Evolutionary conservation across 2,329 filamentous ascomycete genomes (phyloP).

Genomic region (Pseudopithomyces chartarum): DNA sequence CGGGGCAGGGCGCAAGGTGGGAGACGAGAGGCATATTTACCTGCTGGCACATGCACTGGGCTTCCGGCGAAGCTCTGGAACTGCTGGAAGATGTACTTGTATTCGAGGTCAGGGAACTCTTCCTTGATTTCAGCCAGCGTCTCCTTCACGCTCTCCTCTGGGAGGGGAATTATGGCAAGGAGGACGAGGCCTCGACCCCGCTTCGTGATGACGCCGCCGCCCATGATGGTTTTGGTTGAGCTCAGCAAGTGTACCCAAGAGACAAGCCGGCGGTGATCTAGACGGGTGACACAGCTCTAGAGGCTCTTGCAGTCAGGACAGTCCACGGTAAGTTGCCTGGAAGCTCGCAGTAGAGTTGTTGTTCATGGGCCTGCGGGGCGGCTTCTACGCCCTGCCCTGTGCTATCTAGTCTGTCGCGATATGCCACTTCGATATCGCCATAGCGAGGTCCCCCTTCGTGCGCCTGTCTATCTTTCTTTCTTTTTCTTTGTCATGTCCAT

Average conservation of each 20-base stretch:
- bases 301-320: background rate
- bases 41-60: slow-evolving; percentile 51
- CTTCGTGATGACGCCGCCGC: slow-evolving; percentile 45
- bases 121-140: slow-evolving; percentile 31
- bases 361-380: background rate
- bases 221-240: slow-evolving; percentile 46
- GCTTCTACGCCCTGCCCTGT: background rate
- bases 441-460: background rate
- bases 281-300: too few species aligned
- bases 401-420: background rate
- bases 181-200: slow-evolving; percentile 44
- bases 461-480: too few species aligned
- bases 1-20: background rate
- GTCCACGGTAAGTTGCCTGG: background rate
- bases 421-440: background rate
- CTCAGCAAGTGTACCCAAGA: background rate
- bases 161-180: slow-evolving; percentile 50
- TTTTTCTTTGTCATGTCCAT: too few species aligned
- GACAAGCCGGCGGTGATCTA: too few species aligned
- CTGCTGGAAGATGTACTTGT: slow-evolving; percentile 33
- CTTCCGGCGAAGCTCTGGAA: slow-evolving; percentile 32
- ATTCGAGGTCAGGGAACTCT: slow-evolving; percentile 37
- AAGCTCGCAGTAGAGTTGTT: background rate
- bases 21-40: slow-evolving; percentile 29
- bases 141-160: slow-evolving; percentile 29